phyloP scores from a whole-genome alignment of 345 rosid genomes.

The Sapria himalayana region DNA sequence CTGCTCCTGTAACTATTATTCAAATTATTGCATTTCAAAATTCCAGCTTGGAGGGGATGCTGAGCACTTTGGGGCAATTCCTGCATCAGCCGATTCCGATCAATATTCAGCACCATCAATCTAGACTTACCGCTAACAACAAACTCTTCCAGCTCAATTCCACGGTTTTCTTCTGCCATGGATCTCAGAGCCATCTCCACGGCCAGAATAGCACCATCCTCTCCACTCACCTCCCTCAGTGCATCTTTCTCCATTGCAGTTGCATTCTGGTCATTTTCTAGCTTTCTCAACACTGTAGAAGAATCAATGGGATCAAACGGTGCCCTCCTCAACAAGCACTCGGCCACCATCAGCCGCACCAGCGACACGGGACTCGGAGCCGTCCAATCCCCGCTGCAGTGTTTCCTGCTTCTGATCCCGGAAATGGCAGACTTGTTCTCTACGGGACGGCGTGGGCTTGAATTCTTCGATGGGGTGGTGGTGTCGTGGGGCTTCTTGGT shows the following conservation, averaged over 20 bases:
- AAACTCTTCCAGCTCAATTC: conserved; percentile 67
- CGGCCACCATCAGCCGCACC: conserved; percentile 84
- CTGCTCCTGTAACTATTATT: conserved; percentile 7
- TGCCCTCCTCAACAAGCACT: conserved; percentile 54
- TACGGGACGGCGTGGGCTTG: conserved; percentile 3
- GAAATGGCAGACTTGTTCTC: conserved; percentile 7
- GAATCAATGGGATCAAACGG: conserved; percentile 69
- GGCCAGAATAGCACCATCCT: conserved; percentile 50
- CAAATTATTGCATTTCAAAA: conserved; percentile 6
- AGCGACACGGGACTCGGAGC: conserved; percentile 37
- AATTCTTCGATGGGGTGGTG: conserved; percentile 7
- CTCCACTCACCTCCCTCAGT: conserved; percentile 66
- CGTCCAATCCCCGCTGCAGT: conserved; percentile 21
- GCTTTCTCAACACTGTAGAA: conserved; percentile 56
- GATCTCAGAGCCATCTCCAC: conserved; percentile 71
- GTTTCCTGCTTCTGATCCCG: conserved; percentile 7
- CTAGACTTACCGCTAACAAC: conserved; percentile 66
- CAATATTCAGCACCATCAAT: conserved; percentile 67
- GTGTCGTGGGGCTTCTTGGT: conserved; percentile 13
- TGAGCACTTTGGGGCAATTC: conserved; percentile 60
- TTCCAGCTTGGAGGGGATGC: conserved; percentile 15
- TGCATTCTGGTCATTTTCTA: conserved; percentile 61
- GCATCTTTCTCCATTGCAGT: conserved; percentile 58
- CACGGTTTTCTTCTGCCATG: conserved; percentile 70
- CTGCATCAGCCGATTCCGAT: conserved; percentile 41